Evolutionary conservation across 2,329 filamentous ascomycete species (phyloP), one percentile per base, ranked within the genome.

Genomic region (Microsporum canis): DNA sequence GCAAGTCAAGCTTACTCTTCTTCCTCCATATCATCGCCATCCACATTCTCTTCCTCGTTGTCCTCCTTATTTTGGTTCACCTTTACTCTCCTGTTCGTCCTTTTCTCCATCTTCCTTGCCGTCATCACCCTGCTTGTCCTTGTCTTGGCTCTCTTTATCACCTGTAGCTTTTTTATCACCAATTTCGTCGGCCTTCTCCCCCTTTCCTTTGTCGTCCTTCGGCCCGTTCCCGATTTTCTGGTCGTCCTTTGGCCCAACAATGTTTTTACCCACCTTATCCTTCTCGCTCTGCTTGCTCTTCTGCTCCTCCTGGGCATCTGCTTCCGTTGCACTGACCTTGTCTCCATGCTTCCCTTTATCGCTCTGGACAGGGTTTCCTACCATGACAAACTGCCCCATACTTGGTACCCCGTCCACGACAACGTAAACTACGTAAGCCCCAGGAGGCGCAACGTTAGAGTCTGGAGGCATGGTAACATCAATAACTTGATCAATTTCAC

Each of bases 381-480:
- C 66, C 60, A 66, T 68, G 29, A 82, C 79, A 66, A 80, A 80
- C 66, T 81, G 77, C 1, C 80, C 80, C 61, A 81, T 67, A 7
- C 75, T 77, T 3, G 80, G 80, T 23, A 82, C 76, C 4, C 80
- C 80, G 67, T 83, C 78, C n/a, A 77, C 77, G 43, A 84, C 71
- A 49, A 84, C 77, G 67, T 83, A 86, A 23, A 85, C 69, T 43
- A 84, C 79, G 70, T 84, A 85, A 62, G 82, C 82, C 47, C 82
- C 82, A 8, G 82, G 80, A 57, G 82, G 83, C 17, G 79, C 79
- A 43, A 84, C 71, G 63, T 80, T 82, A 65, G 73, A 76, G 66
- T 79, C 80, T 1, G 81, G 80, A 51, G 83, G 82, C 70, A 80
- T 79, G 10, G 71, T 80, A 56, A 82, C 81, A 7, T 73, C 78